Percentiles rank a stretch among this genome's conserved stretches.
Evolutionary conservation across 768 basidiomycete genomes (phyloP).

Genomic region (Suillus weaverae): DNA sequence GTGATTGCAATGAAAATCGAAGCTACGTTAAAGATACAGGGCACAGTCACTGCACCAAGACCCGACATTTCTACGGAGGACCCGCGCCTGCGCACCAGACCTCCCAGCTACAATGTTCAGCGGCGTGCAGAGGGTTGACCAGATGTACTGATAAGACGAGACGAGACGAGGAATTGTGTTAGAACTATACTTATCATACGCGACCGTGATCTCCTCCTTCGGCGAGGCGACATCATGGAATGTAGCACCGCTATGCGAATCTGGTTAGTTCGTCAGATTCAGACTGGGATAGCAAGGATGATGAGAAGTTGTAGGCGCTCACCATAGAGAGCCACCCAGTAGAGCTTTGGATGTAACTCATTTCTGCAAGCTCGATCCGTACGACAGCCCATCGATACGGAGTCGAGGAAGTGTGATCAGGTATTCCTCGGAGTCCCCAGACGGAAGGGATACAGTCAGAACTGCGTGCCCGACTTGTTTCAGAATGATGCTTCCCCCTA

Average conservation of each 20-base stretch:
- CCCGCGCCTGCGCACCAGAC: too few relatives aligned
- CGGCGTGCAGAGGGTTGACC: too few relatives aligned
- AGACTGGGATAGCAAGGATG: conserved; percentile 26
- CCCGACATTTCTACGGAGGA: too few relatives aligned
- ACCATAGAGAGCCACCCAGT: conserved; percentile 59
- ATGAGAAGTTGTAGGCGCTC: conserved; percentile 13
- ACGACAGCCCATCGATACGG: conserved; percentile 92
- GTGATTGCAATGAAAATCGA: too few relatives aligned
- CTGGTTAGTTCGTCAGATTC: conserved; percentile 39
- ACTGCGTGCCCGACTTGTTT: conserved; percentile 95
- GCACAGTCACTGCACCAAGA: too few relatives aligned
- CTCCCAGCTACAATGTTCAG: too few relatives aligned
- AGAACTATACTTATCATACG: too few relatives aligned
- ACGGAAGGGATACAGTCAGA: conserved; percentile 63
- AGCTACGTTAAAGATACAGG: too few relatives aligned
- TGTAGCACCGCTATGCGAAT: conserved; percentile 49
- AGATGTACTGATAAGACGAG: too few relatives aligned
- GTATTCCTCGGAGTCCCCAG: conserved; percentile 65
- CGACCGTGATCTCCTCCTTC: conserved; percentile 75
- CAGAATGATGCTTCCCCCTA: conserved; percentile 76
- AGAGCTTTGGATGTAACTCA: conserved; percentile 73
- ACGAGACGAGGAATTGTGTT: too few relatives aligned
- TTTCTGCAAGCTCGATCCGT: conserved; percentile 83
- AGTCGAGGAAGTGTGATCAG: conserved; percentile 91
- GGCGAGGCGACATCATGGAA: conserved; percentile 79